Conservation (phyloP, 768 basidiomycete genomes). For the Naganishia kalamii region DNA sequence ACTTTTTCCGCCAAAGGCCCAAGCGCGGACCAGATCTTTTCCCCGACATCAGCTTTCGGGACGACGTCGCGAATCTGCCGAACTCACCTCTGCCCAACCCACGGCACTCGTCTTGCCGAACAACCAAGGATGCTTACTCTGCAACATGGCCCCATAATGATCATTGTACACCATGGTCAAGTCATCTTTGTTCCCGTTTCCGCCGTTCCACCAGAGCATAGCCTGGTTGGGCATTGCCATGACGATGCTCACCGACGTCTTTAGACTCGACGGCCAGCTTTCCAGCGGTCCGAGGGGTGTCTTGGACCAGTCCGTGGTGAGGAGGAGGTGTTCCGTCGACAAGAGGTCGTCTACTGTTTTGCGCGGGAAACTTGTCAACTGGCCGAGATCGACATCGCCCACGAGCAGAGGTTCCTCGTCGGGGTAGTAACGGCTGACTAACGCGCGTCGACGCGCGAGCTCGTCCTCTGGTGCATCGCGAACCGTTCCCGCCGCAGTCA, state of each 20-base stretch:
- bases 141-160: conserved; percentile 36
- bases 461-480: neutral
- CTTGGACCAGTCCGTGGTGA: conserved; percentile 38
- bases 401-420: conserved; percentile 14
- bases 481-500: neutral
- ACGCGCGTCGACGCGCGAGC: neutral
- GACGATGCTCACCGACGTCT: conserved; percentile 26
- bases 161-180: conserved; percentile 42
- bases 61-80: too few species aligned
- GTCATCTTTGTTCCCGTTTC: conserved; percentile 21
- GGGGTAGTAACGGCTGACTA: conserved; percentile 13
- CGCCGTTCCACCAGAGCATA: conserved; percentile 41
- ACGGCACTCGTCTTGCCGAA: conserved; percentile 40
- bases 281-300: conserved; percentile 36
- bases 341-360: neutral
- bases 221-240: conserved; percentile 27
- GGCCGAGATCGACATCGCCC: conserved; percentile 11
- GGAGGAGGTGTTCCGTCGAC: conserved; percentile 25
- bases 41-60: neutral
- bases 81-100: conserved; percentile 34
- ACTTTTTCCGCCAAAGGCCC: conserved; percentile 39
- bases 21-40: conserved; percentile 33
- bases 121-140: conserved; percentile 39
- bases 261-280: conserved; percentile 39
- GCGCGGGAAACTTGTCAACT: conserved; percentile 5